Evolutionary conservation across 148 eudicot species (phyloP).

Genomic region (Cornus kousa): DNA sequence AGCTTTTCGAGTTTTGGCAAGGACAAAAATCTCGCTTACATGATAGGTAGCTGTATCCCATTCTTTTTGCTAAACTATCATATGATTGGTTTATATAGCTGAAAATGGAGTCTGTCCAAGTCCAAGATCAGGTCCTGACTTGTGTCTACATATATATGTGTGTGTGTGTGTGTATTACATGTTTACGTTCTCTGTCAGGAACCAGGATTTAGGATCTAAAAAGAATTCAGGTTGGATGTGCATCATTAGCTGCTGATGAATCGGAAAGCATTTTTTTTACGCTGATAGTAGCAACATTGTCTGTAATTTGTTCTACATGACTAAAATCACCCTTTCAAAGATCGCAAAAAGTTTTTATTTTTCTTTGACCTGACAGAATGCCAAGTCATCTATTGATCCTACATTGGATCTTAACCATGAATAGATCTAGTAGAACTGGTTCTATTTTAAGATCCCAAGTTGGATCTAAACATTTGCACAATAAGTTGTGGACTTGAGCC

Average conservation of each 20-base stretch:
- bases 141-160: too few species aligned
- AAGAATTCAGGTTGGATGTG: not conserved
- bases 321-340: constrained; percentile 1
- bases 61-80: not conserved
- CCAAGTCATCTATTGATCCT: not conserved
- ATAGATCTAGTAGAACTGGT: not conserved
- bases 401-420: not conserved
- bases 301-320: not conserved
- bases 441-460: not conserved
- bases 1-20: constrained; percentile 92
- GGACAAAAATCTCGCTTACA: constrained; percentile 97
- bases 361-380: not conserved
- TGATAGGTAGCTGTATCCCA: constrained; percentile 59
- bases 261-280: not conserved
- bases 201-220: too few species aligned
- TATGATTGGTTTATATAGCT: not conserved
- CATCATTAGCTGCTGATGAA: not conserved
- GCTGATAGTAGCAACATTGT: not conserved
- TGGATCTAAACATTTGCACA: not conserved
- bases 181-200: not conserved
- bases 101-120: not conserved
- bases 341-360: not conserved
- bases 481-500: not conserved
- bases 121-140: too few species aligned
- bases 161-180: not conserved